Conservation (phyloP, 2,329 filamentous ascomycete genomes). For the Colletotrichum orbiculare region DNA sequence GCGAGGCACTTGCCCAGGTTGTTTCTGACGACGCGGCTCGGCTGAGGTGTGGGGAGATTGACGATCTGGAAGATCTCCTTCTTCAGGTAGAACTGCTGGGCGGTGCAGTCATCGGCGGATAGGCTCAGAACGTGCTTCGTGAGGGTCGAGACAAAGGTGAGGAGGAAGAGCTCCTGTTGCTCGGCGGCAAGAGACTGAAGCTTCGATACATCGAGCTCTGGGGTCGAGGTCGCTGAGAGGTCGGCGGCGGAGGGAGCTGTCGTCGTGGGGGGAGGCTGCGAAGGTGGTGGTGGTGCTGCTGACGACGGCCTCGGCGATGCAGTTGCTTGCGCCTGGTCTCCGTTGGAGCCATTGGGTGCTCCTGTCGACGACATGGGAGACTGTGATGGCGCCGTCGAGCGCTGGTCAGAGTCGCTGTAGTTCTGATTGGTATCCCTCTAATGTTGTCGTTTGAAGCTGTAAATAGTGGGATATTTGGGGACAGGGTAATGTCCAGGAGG, state of each 20-base stretch:
- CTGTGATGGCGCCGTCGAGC: conserved; percentile 10
- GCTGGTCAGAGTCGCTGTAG: conserved; percentile 1
- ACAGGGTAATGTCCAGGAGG: conserved; percentile 11
- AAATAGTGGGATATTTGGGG: conserved; percentile 22
- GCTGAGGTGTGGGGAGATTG: conserved; percentile 81
- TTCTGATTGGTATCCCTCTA: conserved; percentile 15
- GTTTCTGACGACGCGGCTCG: conserved; percentile 89
- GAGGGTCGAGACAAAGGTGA: conserved; percentile 87
- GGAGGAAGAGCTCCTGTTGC: conserved; percentile 93
- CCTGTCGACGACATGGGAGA: conserved; percentile 50
- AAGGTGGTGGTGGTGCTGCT: conserved; percentile 37
- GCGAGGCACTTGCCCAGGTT: conserved; percentile 87
- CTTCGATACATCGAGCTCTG: conserved; percentile 90
- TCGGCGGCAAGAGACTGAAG: conserved; percentile 90
- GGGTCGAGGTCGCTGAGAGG: conserved; percentile 62
- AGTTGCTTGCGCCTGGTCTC: conserved; percentile 38
- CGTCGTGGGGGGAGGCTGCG: conserved; percentile 39
- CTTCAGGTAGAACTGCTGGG: conserved; percentile 92
- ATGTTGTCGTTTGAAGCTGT: conserved; percentile 19
- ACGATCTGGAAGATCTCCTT: conserved; percentile 95
- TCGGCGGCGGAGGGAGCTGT: conserved; percentile 47
- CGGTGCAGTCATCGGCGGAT: conserved; percentile 81
- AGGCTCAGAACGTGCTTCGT: conserved; percentile 82
- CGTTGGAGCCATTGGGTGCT: conserved; percentile 49
- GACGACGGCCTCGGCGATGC: conserved; percentile 38